These are phyloP conservation scores for Triangularia setosa DNA, from an alignment of 2,329 filamentous ascomycete genomes.

Conservation along the genomic window DNA sequence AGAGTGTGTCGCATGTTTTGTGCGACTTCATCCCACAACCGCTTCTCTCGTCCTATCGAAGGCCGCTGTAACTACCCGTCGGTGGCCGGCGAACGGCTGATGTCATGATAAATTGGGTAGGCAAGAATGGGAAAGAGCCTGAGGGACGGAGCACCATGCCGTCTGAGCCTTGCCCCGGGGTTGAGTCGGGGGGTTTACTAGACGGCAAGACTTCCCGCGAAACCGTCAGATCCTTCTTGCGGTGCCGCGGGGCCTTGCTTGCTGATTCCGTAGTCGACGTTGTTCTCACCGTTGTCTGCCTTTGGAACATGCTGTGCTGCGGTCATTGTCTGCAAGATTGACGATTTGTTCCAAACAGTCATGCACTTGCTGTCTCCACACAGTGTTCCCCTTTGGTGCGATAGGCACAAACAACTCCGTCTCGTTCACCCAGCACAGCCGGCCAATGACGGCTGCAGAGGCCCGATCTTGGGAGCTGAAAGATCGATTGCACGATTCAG, in stretches of 20 bases:
- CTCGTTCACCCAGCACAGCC: not conserved
- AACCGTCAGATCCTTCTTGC: not conserved
- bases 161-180: not conserved
- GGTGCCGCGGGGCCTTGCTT: not conserved
- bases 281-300: too few species aligned
- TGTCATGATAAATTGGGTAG: not conserved
- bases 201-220: constrained; percentile 4
- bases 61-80: not conserved
- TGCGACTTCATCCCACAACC: constrained; percentile 5
- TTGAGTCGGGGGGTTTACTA: not conserved
- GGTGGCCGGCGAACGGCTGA: not conserved
- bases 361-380: not conserved
- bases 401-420: not conserved
- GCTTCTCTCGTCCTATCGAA: not conserved
- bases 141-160: constrained; percentile 1
- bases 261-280: not conserved
- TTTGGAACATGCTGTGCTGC: too few species aligned
- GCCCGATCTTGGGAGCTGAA: not conserved
- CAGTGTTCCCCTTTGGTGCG: not conserved
- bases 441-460: constrained; percentile 5
- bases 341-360: not conserved
- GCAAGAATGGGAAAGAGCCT: not conserved
- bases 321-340: not conserved
- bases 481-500: constrained; percentile 2
- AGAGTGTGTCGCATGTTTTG: constrained; percentile 12